A percentile compares a stretch with the other conserved stretches of the same genome.
Evolutionary conservation across 2,329 filamentous ascomycete genomes (phyloP).

Genomic region (Lasiodiplodia sp.): DNA sequence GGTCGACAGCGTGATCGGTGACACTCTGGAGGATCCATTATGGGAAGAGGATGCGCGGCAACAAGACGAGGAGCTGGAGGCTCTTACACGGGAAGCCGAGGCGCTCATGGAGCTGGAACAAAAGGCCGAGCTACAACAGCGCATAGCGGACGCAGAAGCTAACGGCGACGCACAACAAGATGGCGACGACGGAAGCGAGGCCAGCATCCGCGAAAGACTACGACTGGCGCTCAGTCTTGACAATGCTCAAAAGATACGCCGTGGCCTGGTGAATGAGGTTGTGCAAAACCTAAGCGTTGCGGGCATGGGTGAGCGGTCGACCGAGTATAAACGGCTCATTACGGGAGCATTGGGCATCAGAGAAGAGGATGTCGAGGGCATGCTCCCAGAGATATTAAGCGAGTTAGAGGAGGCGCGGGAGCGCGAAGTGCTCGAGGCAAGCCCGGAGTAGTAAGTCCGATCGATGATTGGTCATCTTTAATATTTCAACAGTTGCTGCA

Average conservation of each 20-base stretch:
- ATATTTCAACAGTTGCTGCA: not conserved
- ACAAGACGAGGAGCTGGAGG: constrained; percentile 48
- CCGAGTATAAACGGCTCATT: constrained; percentile 74
- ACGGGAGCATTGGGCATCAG: constrained; percentile 71
- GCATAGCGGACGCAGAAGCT: constrained; percentile 34
- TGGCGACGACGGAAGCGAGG: constrained; percentile 21
- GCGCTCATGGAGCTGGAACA: constrained; percentile 55
- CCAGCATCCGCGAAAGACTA: constrained; percentile 55
- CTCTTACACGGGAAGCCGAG: constrained; percentile 49
- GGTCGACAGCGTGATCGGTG: constrained; percentile 57
- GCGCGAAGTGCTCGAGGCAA: constrained; percentile 43
- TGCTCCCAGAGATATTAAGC: constrained; percentile 58
- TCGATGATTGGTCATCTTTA: not conserved
- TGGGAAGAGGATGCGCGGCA: constrained; percentile 47
- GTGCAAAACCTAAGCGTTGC: constrained; percentile 72
- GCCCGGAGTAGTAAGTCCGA: constrained; percentile 34
- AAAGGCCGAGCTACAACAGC: constrained; percentile 44
- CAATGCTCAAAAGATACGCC: constrained; percentile 65
- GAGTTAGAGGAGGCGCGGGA: constrained; percentile 53
- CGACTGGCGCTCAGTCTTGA: constrained; percentile 65
- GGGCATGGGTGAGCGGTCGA: constrained; percentile 75
- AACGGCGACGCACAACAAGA: not conserved
- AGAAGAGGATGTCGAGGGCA: constrained; percentile 69
- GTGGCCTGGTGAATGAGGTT: constrained; percentile 70
- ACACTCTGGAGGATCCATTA: constrained; percentile 51